Evolutionary conservation across 441 rosid genomes (phyloP).

Genomic region (Adansonia gregorii): DNA sequence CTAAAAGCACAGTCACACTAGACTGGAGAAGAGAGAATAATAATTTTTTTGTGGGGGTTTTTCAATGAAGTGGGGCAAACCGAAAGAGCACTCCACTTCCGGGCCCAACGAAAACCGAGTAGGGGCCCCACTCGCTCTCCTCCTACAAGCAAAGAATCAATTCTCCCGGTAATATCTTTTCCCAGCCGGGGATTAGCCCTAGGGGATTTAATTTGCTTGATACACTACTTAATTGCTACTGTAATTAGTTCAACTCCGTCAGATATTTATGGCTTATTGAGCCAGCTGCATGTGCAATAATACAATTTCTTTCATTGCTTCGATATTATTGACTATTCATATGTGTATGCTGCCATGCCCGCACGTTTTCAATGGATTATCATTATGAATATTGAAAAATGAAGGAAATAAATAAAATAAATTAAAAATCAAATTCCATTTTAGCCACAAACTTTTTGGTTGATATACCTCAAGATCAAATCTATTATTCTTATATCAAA

Average conservation of each 20-base stretch:
- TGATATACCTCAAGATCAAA: not conserved
- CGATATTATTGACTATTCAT: too few species aligned
- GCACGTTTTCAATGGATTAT: too few species aligned
- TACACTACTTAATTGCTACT: not conserved
- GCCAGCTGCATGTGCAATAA: not conserved
- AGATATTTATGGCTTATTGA: not conserved
- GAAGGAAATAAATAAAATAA: too few species aligned
- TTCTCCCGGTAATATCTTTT: slow-evolving; percentile 34
- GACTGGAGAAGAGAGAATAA: slow-evolving; percentile 32
- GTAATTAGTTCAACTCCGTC: not conserved
- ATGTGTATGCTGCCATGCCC: too few species aligned
- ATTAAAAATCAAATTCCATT: too few species aligned
- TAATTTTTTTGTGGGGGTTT: slow-evolving; percentile 48
- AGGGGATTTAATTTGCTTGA: not conserved
- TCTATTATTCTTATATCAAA: not conserved
- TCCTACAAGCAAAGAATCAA: slow-evolving; percentile 85
- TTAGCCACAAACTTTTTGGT: not conserved
- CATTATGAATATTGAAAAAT: too few species aligned
- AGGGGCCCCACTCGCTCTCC: slow-evolving; percentile 59
- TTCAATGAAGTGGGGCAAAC: slow-evolving; percentile 67
- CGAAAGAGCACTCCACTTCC: slow-evolving; percentile 61
- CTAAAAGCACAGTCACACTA: slow-evolving; percentile 2
- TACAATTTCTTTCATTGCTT: too few species aligned
- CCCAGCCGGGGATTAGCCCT: not conserved
- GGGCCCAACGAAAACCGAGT: slow-evolving; percentile 35